Conservation (phyloP, 495 filamentous ascomycete species). For the Xylaria longipes region DNA sequence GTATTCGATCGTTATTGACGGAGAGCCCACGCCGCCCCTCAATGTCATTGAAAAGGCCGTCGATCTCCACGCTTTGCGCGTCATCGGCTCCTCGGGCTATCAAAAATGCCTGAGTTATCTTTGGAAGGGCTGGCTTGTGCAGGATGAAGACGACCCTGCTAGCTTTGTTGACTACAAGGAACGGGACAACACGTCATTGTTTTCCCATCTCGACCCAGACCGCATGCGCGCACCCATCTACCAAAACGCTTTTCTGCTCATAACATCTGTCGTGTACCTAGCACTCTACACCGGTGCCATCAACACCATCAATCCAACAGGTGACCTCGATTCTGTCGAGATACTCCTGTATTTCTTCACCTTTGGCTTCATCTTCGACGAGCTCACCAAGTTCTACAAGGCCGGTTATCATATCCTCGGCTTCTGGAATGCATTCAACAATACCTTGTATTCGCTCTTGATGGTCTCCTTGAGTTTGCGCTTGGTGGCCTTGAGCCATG, state of each 20-base stretch:
- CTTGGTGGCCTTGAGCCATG: conserved; percentile 74
- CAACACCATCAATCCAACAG: conserved; percentile 79
- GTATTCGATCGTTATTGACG: conserved; percentile 79
- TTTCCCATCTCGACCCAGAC: conserved; percentile 87
- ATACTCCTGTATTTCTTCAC: conserved; percentile 89
- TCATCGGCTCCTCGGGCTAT: conserved; percentile 92
- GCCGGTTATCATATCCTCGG: conserved; percentile 85
- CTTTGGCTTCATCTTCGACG: conserved; percentile 89
- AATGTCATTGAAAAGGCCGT: conserved; percentile 93
- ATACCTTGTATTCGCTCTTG: conserved; percentile 77
- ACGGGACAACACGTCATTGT: conserved; percentile 74
- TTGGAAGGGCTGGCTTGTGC: conserved; percentile 95
- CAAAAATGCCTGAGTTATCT: conserved; percentile 90
- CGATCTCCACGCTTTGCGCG: conserved; percentile 84
- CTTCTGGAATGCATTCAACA: conserved; percentile 97
- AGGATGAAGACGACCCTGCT: conserved; percentile 86
- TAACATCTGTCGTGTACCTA: conserved; percentile 83
- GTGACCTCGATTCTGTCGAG: conserved; percentile 87
- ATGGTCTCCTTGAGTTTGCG: conserved; percentile 77
- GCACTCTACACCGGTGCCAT: conserved; percentile 87
- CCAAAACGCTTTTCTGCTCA: conserved; percentile 87
- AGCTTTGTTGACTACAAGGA: conserved; percentile 84
- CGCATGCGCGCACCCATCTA: conserved; percentile 91
- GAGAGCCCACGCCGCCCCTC: conserved; percentile 70
- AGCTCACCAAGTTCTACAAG: conserved; percentile 87